A percentile compares a stretch with the other conserved stretches of the same genome.
Evolutionary conservation across 2,329 filamentous ascomycete species (phyloP).

Genomic region (Sclerotinia subarctica): DNA sequence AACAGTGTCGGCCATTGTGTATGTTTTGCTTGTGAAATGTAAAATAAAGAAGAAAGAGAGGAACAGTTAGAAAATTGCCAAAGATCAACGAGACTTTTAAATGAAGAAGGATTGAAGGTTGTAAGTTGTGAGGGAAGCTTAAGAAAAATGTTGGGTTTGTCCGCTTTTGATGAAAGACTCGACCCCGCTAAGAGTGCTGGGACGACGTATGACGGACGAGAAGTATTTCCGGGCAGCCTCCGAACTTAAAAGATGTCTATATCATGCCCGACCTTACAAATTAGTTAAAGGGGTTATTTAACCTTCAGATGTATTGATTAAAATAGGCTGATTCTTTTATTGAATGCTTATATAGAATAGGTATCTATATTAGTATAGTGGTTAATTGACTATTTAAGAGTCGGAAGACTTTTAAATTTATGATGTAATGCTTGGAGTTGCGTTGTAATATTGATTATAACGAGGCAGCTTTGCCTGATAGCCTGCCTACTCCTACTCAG

Average conservation of each 20-base stretch:
- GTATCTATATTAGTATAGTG: not conserved
- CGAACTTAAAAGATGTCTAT: conserved; percentile 2
- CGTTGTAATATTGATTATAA: not conserved
- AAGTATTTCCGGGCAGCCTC: conserved; percentile 17
- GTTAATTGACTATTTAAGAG: not conserved
- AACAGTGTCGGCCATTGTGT: conserved; percentile 49
- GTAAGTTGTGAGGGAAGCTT: conserved; percentile 21
- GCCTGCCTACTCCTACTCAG: not conserved
- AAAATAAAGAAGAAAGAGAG: not conserved
- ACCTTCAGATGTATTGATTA: not conserved
- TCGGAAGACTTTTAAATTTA: not conserved
- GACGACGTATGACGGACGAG: conserved; percentile 14
- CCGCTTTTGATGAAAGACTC: conserved; percentile 11
- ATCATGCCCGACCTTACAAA: not conserved
- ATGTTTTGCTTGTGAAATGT: not conserved
- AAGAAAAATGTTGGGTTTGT: conserved; percentile 17
- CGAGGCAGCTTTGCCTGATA: not conserved
- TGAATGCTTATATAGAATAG: not conserved
- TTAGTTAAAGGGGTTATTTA: not conserved
- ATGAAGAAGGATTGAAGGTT: conserved; percentile 25
- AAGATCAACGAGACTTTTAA: conserved; percentile 12
- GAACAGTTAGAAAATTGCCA: conserved; percentile 21
- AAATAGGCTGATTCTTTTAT: no score
- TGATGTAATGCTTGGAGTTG: not conserved
- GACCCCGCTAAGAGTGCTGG: conserved; percentile 17